Conservation (phyloP, 306 rosid genomes). For the Rubus parviflorus region DNA sequence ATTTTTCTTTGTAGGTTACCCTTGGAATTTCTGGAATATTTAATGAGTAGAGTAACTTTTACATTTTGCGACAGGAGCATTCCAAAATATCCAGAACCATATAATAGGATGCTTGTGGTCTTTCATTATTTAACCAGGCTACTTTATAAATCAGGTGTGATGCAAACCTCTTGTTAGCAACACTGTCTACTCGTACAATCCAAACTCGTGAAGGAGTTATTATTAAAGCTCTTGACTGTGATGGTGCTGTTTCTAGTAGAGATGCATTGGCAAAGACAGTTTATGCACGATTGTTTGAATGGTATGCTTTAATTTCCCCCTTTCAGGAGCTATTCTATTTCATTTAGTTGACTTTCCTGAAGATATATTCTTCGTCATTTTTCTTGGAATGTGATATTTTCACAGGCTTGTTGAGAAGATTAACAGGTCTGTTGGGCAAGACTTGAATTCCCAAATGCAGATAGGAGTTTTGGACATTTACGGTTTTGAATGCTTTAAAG, state of each 20-base stretch:
- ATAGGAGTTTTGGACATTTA: constrained; percentile 96
- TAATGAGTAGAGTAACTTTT: background rate
- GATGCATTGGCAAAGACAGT: constrained; percentile 93
- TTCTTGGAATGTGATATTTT: constrained; percentile 27
- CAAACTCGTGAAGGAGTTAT: constrained; percentile 94
- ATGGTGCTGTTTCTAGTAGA: constrained; percentile 85
- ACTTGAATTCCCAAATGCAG: constrained; percentile 65
- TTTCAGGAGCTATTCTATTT: background rate
- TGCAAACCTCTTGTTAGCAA: constrained; percentile 62
- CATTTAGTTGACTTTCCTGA: constrained; percentile 4
- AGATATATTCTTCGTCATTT: background rate
- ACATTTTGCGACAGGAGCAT: background rate
- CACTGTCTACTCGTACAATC: constrained; percentile 83
- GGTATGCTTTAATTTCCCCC: constrained; percentile 49
- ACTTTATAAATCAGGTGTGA: constrained; percentile 63
- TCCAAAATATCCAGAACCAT: background rate
- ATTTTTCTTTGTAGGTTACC: background rate
- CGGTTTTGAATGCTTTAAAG: constrained; percentile 97
- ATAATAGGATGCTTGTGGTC: constrained; percentile 7
- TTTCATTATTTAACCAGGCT: constrained; percentile 10
- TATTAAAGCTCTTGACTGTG: constrained; percentile 87
- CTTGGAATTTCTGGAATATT: background rate
- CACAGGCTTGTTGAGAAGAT: constrained; percentile 97
- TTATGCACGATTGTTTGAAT: constrained; percentile 86
- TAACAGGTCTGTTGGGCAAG: constrained; percentile 92